Evolutionary conservation across 2,329 filamentous ascomycete species (phyloP).

Genomic region (Cladophialophora immunda): DNA sequence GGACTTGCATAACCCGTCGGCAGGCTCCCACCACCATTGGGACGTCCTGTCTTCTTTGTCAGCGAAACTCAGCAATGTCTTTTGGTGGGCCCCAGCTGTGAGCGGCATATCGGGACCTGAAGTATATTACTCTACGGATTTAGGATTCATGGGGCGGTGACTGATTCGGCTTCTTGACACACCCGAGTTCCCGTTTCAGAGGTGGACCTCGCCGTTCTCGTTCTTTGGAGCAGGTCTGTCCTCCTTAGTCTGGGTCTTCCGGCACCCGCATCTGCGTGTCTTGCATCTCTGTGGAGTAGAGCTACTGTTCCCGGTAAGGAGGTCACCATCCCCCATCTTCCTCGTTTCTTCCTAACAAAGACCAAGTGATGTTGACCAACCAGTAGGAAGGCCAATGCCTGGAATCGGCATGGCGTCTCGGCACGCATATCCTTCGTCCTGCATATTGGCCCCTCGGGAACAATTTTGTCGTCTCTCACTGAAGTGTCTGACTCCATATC

Average conservation of each 20-base stretch:
- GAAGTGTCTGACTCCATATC: neutral
- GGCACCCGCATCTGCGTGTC: neutral
- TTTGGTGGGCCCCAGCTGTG: neutral
- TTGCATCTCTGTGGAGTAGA: neutral
- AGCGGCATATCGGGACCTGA: neutral
- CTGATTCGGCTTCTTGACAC: neutral
- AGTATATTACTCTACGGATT: neutral
- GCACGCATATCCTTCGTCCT: neutral
- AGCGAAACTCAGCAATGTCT: neutral
- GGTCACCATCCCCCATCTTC: neutral
- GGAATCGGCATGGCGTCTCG: neutral
- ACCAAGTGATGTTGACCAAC: neutral
- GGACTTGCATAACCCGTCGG: neutral
- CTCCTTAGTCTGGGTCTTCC: neutral
- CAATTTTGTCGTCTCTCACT: neutral
- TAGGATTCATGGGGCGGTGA: neutral
- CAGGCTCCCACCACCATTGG: neutral
- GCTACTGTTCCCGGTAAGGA: neutral
- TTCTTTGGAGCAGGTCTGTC: too few species aligned
- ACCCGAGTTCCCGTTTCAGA: neutral
- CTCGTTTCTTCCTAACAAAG: neutral
- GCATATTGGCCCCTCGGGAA: neutral
- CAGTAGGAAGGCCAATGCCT: neutral
- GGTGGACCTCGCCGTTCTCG: neutral
- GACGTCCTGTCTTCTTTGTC: neutral